A percentile compares a stretch with the other conserved stretches of the same genome.
Evolutionary conservation across 345 rosid species (phyloP).

Genomic region (Cardamine occulta): DNA sequence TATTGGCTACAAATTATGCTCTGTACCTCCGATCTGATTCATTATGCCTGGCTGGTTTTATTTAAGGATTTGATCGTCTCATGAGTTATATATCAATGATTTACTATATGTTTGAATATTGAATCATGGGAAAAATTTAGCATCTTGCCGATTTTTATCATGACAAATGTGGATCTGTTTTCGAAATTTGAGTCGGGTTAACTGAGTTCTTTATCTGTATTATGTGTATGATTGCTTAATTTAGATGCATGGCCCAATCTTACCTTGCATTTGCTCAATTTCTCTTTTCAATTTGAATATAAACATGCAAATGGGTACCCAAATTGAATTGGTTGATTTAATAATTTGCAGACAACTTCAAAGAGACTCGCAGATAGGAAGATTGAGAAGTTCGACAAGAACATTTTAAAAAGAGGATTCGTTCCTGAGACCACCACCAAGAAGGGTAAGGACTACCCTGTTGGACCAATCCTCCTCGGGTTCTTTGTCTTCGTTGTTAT

Average conservation of each 20-base stretch:
- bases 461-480: conserved; percentile 90
- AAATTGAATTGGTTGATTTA: neutral
- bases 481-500: conserved; percentile 93
- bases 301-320: neutral
- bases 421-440: conserved; percentile 81
- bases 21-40: neutral
- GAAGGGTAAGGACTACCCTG: conserved; percentile 90
- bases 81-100: neutral
- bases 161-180: neutral
- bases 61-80: neutral
- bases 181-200: neutral
- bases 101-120: neutral
- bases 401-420: conserved; percentile 82
- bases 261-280: neutral
- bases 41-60: neutral
- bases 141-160: too few species aligned
- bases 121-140: neutral
- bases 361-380: conserved; percentile 87
- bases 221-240: neutral
- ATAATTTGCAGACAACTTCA: conserved; percentile 73
- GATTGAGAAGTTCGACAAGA: conserved; percentile 80
- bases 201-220: neutral
- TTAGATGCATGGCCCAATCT: neutral
- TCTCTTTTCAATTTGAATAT: neutral
- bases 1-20: neutral